These are phyloP conservation scores for Extremus antarcticus DNA, from an alignment of 495 filamentous ascomycete genomes.

Conservation along the genomic window DNA sequence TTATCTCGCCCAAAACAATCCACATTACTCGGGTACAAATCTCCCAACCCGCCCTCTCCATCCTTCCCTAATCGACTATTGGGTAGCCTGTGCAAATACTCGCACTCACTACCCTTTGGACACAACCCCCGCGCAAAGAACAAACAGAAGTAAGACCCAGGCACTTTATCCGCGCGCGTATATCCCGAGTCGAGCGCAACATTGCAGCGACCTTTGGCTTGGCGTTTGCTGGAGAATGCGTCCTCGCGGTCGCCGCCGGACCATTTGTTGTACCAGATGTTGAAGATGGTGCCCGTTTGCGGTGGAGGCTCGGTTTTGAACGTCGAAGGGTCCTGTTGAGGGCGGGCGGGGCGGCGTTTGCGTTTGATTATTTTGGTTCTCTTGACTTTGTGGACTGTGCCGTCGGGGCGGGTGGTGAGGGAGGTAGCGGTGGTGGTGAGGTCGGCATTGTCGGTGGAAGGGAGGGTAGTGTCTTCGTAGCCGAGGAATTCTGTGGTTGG, in stretches of 20 bases:
- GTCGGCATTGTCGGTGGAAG: not conserved
- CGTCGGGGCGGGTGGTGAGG: conserved; percentile 7
- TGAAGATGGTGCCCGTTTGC: conserved; percentile 88
- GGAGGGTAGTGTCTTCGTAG: not conserved
- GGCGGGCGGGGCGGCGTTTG: conserved; percentile 54
- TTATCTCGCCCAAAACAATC: conserved; percentile 93
- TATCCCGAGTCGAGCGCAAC: conserved; percentile 74
- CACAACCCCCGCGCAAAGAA: conserved; percentile 81
- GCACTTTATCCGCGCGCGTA: conserved; percentile 70
- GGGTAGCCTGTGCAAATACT: conserved; percentile 85
- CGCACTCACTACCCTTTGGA: conserved; percentile 79
- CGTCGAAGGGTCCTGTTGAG: conserved; percentile 73
- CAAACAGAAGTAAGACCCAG: conserved; percentile 81
- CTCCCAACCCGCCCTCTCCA: conserved; percentile 45
- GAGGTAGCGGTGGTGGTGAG: conserved; percentile 5
- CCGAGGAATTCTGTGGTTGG: not conserved
- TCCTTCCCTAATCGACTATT: conserved; percentile 16
- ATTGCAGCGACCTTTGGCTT: conserved; percentile 70
- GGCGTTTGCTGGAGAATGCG: conserved; percentile 65
- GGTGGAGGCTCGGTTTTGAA: conserved; percentile 71
- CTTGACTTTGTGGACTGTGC: conserved; percentile 40
- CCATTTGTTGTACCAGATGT: conserved; percentile 96
- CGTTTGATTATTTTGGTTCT: conserved; percentile 59
- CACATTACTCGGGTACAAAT: conserved; percentile 78
- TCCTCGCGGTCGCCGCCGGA: conserved; percentile 88